Conservation (phyloP, 148 eudicot species). For the Cornus kousa region DNA sequence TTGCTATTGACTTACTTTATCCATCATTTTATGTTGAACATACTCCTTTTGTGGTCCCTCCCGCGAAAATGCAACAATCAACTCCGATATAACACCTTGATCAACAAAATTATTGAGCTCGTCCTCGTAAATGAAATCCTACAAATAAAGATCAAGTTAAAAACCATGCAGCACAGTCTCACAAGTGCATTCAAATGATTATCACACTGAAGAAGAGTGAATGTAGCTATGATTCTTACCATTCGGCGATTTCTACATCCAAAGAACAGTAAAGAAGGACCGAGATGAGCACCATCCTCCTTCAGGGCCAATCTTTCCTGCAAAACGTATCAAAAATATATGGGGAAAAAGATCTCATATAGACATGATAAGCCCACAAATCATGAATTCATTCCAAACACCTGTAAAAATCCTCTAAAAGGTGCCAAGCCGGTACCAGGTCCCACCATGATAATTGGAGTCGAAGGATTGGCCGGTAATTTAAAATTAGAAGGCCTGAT, state of each 20-base stretch:
- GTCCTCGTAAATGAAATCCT: conserved; percentile 87
- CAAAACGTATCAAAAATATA: conserved; percentile 14
- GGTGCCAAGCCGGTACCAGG: conserved; percentile 97
- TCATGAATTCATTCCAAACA: conserved; percentile 26
- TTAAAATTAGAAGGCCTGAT: conserved; percentile 84
- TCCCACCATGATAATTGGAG: conserved; percentile 84
- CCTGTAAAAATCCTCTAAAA: conserved; percentile 91
- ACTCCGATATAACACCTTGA: conserved; percentile 72
- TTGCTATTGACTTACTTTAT: conserved; percentile 42
- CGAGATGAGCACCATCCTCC: conserved; percentile 65
- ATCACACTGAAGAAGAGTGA: not conserved
- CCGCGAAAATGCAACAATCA: conserved; percentile 78
- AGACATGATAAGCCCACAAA: conserved; percentile 1
- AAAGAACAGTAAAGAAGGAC: conserved; percentile 73
- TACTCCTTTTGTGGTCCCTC: conserved; percentile 81
- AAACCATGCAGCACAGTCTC: conserved; percentile 3
- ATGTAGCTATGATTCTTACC: conserved; percentile 32
- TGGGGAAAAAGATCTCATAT: not conserved
- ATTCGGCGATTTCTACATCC: conserved; percentile 87
- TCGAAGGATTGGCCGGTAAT: conserved; percentile 60
- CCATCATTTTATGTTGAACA: conserved; percentile 86
- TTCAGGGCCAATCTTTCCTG: conserved; percentile 87
- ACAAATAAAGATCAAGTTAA: conserved; percentile 13
- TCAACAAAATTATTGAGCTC: conserved; percentile 67
- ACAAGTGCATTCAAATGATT: not conserved